These are phyloP conservation scores for Acer saccharum DNA, from an alignment of 345 rosid species.

Conservation along the genomic window DNA sequence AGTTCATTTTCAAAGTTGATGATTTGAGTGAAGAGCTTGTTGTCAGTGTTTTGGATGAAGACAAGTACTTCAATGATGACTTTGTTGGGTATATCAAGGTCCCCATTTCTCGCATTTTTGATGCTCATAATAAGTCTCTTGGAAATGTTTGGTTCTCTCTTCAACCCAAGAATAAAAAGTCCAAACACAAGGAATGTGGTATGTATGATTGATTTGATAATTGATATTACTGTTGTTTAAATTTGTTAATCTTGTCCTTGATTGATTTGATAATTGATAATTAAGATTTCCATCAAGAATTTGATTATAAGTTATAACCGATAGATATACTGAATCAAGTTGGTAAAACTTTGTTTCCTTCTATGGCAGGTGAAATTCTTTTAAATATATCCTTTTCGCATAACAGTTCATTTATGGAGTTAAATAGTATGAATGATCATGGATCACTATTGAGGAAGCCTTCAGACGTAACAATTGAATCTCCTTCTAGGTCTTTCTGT, in stretches of 20 bases:
- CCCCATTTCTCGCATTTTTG: conserved; percentile 69
- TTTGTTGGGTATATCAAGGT: conserved; percentile 74
- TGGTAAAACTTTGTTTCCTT: conserved; percentile 11
- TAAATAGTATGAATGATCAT: conserved; percentile 31
- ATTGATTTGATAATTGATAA: too few species aligned
- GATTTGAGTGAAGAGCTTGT: conserved; percentile 87
- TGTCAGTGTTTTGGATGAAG: conserved; percentile 82
- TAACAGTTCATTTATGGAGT: conserved; percentile 48
- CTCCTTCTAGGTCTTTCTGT: conserved; percentile 37
- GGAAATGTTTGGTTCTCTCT: conserved; percentile 78
- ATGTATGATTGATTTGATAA: conserved; percentile 13
- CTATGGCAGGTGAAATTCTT: conserved; percentile 77
- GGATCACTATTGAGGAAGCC: conserved; percentile 35
- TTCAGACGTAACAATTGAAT: conserved; percentile 36
- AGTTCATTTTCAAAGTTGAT: conserved; percentile 86
- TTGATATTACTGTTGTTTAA: too few species aligned
- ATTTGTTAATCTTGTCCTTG: too few species aligned
- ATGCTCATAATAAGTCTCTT: conserved; percentile 76
- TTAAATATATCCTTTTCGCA: conserved; percentile 64
- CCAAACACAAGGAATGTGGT: conserved; percentile 85
- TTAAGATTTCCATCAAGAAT: too few species aligned
- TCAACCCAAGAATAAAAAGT: conserved; percentile 74
- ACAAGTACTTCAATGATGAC: conserved; percentile 85
- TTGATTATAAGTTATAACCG: too few species aligned
- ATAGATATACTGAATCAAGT: background rate